Evolutionary conservation across 2,329 filamentous ascomycete species (phyloP).

Genomic region (Claviceps purpurea): DNA sequence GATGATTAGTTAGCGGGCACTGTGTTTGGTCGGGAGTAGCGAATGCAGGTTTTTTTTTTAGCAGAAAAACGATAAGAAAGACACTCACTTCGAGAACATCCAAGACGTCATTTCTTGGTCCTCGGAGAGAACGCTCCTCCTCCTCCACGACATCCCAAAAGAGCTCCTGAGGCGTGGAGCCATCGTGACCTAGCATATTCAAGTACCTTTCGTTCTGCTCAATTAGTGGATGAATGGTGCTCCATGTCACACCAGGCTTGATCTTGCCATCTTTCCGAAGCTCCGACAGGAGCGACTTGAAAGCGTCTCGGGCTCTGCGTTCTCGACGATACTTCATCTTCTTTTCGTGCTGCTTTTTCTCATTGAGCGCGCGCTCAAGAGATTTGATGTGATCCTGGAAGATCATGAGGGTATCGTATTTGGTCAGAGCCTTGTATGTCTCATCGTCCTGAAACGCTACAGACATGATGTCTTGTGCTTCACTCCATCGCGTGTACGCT

Average conservation of each 20-base stretch:
- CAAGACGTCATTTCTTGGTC: conserved; percentile 67
- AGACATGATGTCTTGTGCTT: conserved; percentile 73
- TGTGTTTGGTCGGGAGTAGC: not conserved
- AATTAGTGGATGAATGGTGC: conserved; percentile 59
- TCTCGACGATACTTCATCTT: conserved; percentile 67
- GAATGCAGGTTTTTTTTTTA: not conserved
- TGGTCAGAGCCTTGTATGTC: conserved; percentile 74
- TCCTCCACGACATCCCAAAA: conserved; percentile 96
- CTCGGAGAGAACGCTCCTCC: conserved; percentile 76
- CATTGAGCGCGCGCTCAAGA: conserved; percentile 83
- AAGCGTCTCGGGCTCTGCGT: conserved; percentile 75
- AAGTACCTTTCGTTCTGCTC: conserved; percentile 71
- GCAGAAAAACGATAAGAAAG: not conserved
- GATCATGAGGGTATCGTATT: conserved; percentile 78
- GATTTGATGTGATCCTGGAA: conserved; percentile 94
- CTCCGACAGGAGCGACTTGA: conserved; percentile 60
- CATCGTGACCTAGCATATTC: conserved; percentile 69
- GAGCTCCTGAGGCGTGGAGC: conserved; percentile 76
- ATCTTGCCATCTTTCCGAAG: conserved; percentile 66
- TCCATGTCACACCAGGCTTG: conserved; percentile 85
- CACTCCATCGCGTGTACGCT: conserved; percentile 88
- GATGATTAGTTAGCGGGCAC: conserved; percentile 6
- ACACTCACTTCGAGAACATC: conserved; percentile 72
- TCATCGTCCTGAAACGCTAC: conserved; percentile 66
- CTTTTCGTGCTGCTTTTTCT: conserved; percentile 78